A percentile compares a stretch with the other conserved stretches of the same genome.
phyloP scores from a whole-genome alignment of 805 yeast genomes.

The Nakazawaea ambrosiae region DNA sequence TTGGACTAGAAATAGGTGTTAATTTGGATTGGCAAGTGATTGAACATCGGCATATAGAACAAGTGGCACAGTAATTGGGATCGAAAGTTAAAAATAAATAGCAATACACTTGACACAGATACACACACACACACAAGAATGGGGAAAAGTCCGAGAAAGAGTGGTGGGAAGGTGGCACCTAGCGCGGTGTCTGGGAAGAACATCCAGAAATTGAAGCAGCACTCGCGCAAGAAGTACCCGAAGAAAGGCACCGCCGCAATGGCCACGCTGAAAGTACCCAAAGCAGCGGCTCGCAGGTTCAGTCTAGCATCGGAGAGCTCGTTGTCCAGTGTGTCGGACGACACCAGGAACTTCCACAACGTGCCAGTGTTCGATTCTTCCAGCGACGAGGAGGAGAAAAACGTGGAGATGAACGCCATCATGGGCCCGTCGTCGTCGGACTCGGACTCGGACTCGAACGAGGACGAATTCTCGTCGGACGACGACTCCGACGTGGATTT shows the following conservation, averaged over 20 bases:
- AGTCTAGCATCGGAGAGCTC: conserved; percentile 20
- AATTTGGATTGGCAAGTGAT: too few relatives aligned
- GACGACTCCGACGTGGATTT: conserved; percentile 69
- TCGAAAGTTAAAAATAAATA: too few relatives aligned
- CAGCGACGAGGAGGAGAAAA: conserved; percentile 25
- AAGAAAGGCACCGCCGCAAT: conserved; percentile 10
- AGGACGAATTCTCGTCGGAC: conserved; percentile 36
- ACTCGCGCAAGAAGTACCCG: conserved; percentile 21
- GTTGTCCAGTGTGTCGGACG: conserved; percentile 15
- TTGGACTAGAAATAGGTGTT: too few relatives aligned
- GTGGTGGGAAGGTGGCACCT: conserved; percentile 7
- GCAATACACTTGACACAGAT: too few relatives aligned
- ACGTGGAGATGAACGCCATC: conserved; percentile 17
- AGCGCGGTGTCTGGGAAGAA: conserved; percentile 15
- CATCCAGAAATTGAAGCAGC: conserved; percentile 21
- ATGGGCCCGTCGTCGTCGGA: conserved; percentile 23
- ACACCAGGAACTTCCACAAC: conserved; percentile 15
- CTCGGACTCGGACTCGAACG: conserved; percentile 27
- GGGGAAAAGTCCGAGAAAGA: conserved; percentile 25
- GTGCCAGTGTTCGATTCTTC: conserved; percentile 23
- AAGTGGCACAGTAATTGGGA: too few relatives aligned
- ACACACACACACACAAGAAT: too few relatives aligned
- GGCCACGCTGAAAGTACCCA: conserved; percentile 5
- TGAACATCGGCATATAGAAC: too few relatives aligned
- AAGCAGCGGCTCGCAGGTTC: conserved; percentile 16